Conservation (phyloP, 163 green algal species). For the Scenedesmus sp. region DNA sequence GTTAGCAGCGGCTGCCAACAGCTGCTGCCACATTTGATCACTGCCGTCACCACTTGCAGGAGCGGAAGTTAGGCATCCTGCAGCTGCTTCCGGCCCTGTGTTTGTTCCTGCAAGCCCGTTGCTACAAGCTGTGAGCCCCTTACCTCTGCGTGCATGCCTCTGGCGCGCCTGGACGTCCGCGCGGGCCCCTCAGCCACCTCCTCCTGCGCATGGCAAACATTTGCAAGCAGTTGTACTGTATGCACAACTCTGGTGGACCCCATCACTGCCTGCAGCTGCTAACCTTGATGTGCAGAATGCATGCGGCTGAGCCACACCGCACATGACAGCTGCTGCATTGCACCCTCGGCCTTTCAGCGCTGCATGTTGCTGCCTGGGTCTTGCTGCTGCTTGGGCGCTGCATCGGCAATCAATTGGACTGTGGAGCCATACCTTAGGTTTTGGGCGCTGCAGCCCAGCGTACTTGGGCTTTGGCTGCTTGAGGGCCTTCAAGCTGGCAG, state of each 20-base stretch:
- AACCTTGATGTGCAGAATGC: neutral
- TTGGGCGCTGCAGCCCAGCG: neutral
- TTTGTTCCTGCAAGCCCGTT: neutral
- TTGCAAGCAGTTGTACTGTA: too few relatives aligned
- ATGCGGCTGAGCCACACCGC: neutral
- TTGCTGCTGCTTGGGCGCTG: neutral
- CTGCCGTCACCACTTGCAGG: too few relatives aligned
- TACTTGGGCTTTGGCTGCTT: slow-evolving; percentile 7
- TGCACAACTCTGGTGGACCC: neutral
- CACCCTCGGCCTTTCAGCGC: neutral
- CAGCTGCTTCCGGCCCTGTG: neutral
- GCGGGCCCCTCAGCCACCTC: neutral
- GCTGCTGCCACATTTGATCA: neutral
- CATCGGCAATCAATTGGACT: neutral
- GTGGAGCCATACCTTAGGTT: neutral
- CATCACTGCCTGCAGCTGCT: neutral
- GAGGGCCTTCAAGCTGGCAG: neutral
- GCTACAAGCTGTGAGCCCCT: neutral
- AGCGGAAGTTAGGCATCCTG: neutral
- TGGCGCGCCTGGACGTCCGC: neutral
- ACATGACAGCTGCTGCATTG: neutral
- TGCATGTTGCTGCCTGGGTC: neutral
- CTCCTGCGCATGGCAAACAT: neutral
- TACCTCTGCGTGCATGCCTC: neutral
- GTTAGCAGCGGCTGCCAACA: neutral